phyloP scores from a whole-genome alignment of 139 green algal genomes.

The Tetradesmus obliquus region DNA sequence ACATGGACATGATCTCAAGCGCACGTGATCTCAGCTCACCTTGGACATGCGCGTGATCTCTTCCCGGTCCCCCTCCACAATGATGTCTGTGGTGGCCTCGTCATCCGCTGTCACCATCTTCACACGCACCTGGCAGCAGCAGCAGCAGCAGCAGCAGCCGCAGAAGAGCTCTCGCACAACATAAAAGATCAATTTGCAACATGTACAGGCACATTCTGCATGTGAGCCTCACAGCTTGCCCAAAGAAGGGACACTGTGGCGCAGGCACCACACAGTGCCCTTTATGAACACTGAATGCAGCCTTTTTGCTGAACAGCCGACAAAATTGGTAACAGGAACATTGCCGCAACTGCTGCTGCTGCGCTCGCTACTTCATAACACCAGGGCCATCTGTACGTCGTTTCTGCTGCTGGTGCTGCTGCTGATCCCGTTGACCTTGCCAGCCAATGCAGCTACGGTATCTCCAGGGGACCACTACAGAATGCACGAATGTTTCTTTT shows the following conservation, averaged over 20 bases:
- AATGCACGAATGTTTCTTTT: no score
- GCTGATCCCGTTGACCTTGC: neutral
- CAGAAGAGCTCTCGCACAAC: no score
- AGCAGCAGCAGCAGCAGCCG: neutral
- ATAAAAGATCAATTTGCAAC: neutral
- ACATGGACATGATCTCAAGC: no score
- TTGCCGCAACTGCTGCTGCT: neutral
- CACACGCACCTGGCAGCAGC: conserved; percentile 63
- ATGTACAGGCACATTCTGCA: neutral
- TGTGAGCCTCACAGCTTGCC: neutral
- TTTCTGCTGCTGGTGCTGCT: neutral
- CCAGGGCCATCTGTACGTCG: no score
- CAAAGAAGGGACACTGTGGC: neutral
- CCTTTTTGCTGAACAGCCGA: no score
- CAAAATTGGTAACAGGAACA: neutral
- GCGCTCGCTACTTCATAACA: no score
- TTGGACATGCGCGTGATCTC: conserved; percentile 88
- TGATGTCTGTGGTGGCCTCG: conserved; percentile 89
- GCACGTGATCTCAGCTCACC: conserved; percentile 42
- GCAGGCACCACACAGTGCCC: no score
- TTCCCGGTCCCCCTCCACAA: conserved; percentile 89
- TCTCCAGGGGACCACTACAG: no score
- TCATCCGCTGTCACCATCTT: conserved; percentile 95
- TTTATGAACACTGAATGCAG: no score
- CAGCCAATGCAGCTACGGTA: no score